Evolutionary conservation across 1,139 yeast genomes (phyloP).

Genomic region (Blastobotrys ciferrii): DNA sequence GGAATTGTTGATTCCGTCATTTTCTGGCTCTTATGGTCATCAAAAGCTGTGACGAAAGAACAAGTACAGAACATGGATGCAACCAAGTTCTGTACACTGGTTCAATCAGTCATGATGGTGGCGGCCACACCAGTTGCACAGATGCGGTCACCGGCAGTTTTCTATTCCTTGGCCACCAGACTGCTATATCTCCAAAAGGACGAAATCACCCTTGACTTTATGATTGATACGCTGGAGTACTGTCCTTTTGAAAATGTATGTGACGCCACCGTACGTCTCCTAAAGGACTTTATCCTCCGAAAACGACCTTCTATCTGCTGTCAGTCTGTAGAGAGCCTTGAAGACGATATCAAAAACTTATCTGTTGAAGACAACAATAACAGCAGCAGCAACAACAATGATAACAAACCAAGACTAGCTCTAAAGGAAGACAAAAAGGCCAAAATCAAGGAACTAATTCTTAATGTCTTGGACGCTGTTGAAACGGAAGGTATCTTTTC

Average conservation of each 20-base stretch:
- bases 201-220: conserved; percentile 54
- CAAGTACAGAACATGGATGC: conserved; percentile 3
- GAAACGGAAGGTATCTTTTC: conserved; percentile 22
- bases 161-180: conserved; percentile 35
- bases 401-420: conserved; percentile 23
- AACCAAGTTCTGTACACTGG: conserved; percentile 29
- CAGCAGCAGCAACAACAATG: too few relatives aligned
- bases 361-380: not conserved
- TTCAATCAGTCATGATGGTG: conserved; percentile 4
- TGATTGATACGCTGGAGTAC: conserved; percentile 60
- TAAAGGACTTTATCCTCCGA: conserved; percentile 52
- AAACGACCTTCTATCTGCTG: conserved; percentile 3
- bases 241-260: conserved; percentile 68
- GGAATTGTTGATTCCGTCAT: conserved; percentile 43
- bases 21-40: conserved; percentile 45
- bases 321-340: not conserved
- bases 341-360: not conserved
- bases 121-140: conserved; percentile 43
- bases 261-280: conserved; percentile 58
- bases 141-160: conserved; percentile 38
- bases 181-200: conserved; percentile 56
- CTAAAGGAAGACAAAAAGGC: conserved; percentile 29
- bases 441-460: conserved; percentile 9
- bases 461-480: not conserved
- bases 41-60: conserved; percentile 18